phyloP scores from a whole-genome alignment of 768 basidiomycete species.

The Mycena olivaceomarginata region DNA sequence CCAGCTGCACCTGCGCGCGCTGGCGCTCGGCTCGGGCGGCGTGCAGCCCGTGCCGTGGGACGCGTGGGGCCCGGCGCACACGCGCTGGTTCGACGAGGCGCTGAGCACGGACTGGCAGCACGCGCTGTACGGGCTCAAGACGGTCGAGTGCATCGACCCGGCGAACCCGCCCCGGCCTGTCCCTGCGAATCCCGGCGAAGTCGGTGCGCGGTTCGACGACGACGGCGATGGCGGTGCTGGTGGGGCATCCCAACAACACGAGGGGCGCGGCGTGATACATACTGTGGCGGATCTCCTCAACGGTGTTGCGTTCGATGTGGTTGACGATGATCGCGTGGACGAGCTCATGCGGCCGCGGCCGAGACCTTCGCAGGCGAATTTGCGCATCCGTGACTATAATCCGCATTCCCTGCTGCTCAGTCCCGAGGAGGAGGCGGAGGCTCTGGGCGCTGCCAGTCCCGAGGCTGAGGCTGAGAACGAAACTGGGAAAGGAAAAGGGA shows the following conservation, averaged over 20 bases:
- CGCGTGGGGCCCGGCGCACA: constrained; percentile 70
- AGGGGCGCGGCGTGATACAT: neutral
- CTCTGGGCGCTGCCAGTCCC: neutral
- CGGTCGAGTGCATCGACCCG: constrained; percentile 65
- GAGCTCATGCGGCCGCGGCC: constrained; percentile 16
- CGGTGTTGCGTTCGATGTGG: constrained; percentile 38
- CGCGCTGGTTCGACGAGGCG: constrained; percentile 73
- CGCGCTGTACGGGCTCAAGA: constrained; percentile 70
- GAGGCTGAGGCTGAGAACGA: constrained; percentile 1
- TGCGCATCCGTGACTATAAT: constrained; percentile 64
- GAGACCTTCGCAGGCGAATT: constrained; percentile 39
- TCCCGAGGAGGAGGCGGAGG: constrained; percentile 17
- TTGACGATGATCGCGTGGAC: constrained; percentile 23
- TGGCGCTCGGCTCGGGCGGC: constrained; percentile 31
- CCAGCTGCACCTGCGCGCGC: constrained; percentile 45
- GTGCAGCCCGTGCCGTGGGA: constrained; percentile 63
- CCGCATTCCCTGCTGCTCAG: constrained; percentile 51
- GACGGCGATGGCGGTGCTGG: constrained; percentile 4
- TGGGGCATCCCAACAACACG: neutral
- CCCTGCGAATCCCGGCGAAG: constrained; percentile 20
- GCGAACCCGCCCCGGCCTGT: constrained; percentile 38
- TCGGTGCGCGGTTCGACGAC: constrained; percentile 22
- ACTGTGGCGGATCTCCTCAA: constrained; percentile 41
- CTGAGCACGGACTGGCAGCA: constrained; percentile 75
- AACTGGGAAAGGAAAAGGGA: constrained; percentile 26